Conservation (phyloP, 495 filamentous ascomycete genomes). For the Aspergillus leporis region DNA sequence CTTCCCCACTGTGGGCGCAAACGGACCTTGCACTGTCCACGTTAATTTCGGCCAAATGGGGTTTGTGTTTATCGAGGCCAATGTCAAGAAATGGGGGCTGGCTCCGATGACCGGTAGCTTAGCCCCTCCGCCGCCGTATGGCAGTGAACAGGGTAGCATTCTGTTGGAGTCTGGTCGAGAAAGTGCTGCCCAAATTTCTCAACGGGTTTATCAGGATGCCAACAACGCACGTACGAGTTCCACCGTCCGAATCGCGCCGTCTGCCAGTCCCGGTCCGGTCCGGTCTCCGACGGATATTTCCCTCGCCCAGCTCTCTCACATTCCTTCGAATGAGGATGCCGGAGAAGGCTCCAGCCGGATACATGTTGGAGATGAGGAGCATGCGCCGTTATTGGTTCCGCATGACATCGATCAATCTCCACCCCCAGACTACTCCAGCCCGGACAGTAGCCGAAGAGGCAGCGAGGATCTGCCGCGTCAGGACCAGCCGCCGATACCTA, state of each 20-base stretch:
- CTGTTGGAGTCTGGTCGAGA: constrained; percentile 84
- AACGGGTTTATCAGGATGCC: constrained; percentile 53
- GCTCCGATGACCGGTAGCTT: constrained; percentile 94
- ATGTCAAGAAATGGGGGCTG: constrained; percentile 99
- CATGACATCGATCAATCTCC: constrained; percentile 40
- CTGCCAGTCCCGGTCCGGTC: constrained; percentile 84
- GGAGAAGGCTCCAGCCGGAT: constrained; percentile 74
- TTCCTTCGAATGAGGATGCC: constrained; percentile 68
- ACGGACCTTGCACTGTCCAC: constrained; percentile 86
- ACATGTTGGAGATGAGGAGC: constrained; percentile 33
- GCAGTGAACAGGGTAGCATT: constrained; percentile 93
- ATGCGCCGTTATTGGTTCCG: constrained; percentile 35
- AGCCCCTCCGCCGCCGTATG: constrained; percentile 94
- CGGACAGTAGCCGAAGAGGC: constrained; percentile 56
- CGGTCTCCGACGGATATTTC: constrained; percentile 97
- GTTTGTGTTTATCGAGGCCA: constrained; percentile 98
- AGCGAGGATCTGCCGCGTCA: constrained; percentile 47
- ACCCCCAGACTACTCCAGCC: constrained; percentile 76
- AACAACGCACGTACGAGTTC: constrained; percentile 46
- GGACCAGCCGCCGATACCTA: constrained; percentile 54
- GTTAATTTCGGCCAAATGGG: constrained; percentile 98
- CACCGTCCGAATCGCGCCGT: constrained; percentile 64
- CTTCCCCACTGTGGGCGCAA: constrained; percentile 93
- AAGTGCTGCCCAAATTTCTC: constrained; percentile 55
- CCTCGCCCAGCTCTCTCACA: constrained; percentile 72